Conservation (phyloP, 306 rosid species). For the Vachellia pachyceras region DNA sequence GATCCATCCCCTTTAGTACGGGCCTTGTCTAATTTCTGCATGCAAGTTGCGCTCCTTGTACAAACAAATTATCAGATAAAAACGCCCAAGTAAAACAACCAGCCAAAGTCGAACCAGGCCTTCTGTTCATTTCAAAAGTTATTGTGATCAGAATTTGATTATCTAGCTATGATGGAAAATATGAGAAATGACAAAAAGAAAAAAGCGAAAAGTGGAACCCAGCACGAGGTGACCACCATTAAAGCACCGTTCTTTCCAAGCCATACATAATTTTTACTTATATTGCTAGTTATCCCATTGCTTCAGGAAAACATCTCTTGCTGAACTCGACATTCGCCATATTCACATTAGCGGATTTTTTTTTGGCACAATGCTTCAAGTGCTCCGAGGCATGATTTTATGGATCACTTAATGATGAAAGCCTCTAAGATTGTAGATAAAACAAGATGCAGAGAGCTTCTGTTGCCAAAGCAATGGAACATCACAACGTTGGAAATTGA, state of each 20-base stretch:
- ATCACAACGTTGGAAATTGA: background rate
- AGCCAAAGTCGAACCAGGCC: slow-evolving; percentile 39
- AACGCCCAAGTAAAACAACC: slow-evolving; percentile 30
- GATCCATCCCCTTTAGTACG: slow-evolving; percentile 63
- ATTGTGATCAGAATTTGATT: background rate
- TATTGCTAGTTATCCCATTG: background rate
- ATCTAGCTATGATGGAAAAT: background rate
- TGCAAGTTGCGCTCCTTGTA: slow-evolving; percentile 48
- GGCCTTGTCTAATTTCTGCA: slow-evolving; percentile 54
- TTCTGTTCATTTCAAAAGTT: slow-evolving; percentile 1
- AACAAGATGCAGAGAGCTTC: background rate
- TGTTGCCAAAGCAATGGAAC: background rate
- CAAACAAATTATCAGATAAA: slow-evolving; percentile 26
- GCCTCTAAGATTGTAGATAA: background rate
- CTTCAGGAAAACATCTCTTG: background rate
- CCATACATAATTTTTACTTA: background rate
- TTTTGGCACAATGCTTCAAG: too few relatives aligned
- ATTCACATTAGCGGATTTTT: background rate
- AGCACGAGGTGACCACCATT: background rate
- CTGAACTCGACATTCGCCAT: background rate
- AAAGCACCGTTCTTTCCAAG: background rate
- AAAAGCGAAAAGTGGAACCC: background rate
- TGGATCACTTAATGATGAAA: background rate
- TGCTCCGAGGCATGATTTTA: too few relatives aligned
- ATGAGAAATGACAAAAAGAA: background rate